A percentile compares a stretch with the other conserved stretches of the same genome.
Evolutionary conservation across 805 yeast species (phyloP).

Genomic region (Citeromyces matritensis): DNA sequence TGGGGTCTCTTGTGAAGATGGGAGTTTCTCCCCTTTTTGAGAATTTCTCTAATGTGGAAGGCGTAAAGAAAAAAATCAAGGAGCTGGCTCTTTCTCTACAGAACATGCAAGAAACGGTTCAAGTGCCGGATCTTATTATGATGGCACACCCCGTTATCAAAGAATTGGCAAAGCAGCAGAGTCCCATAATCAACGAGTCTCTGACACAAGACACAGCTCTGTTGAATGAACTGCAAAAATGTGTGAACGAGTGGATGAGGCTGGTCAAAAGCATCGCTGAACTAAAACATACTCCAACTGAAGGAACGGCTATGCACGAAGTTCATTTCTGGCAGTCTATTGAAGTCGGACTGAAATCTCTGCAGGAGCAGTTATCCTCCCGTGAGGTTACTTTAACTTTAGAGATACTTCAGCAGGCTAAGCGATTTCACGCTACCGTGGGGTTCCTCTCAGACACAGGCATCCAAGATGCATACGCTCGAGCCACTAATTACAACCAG

Average conservation of each 20-base stretch:
- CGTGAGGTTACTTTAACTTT: conserved; percentile 42
- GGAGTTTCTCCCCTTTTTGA: conserved; percentile 67
- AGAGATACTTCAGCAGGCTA: conserved; percentile 48
- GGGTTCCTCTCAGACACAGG: conserved; percentile 62
- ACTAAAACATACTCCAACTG: conserved; percentile 32
- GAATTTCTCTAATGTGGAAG: conserved; percentile 21
- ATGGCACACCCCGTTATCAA: conserved; percentile 36
- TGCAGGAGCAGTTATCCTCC: conserved; percentile 41
- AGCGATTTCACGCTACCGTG: conserved; percentile 69
- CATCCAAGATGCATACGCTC: conserved; percentile 32
- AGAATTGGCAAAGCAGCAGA: conserved; percentile 6
- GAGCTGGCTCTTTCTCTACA: conserved; percentile 57
- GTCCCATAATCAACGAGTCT: conserved; percentile 10
- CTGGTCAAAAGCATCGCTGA: conserved; percentile 42
- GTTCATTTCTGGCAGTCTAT: conserved; percentile 65
- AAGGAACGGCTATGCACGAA: conserved; percentile 50
- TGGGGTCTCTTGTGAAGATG: conserved; percentile 42
- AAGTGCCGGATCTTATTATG: conserved; percentile 45
- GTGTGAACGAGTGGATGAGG: conserved; percentile 63
- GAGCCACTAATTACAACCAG: conserved; percentile 40
- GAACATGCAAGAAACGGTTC: conserved; percentile 52
- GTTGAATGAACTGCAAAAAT: conserved; percentile 54
- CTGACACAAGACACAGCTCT: conserved; percentile 31
- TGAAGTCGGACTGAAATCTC: conserved; percentile 40
- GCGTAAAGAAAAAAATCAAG: conserved; percentile 45